Base-by-base conservation (phyloP, 495 filamentous ascomycete genomes). In the Podospora bellae-mahoneyi region DNA sequence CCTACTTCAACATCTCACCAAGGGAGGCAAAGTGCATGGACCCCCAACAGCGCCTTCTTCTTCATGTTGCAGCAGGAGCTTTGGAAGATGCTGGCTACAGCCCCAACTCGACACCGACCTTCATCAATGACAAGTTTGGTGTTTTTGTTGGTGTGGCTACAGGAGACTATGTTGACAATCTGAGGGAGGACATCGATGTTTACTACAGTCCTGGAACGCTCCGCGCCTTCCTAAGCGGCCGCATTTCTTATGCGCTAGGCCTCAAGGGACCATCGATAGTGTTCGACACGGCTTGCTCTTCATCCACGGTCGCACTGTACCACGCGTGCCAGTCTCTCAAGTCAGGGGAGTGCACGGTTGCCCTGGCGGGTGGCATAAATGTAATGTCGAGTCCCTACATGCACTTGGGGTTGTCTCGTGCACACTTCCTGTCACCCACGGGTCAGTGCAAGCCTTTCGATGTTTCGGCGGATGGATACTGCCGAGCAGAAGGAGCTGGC, bases 401-500 rank as follows among this genome's bases (percentile, higher is more conserved):
- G 27, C 84, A 84, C 34, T 62, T 87, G 20, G 75, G 77, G 3
- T 82, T 85, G 1, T 80, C 84, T 32, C 66, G 62, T 2, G 78
- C 72, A 26, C 57, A 67, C n/a, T 83, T 82, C 63, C 68, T 84
- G 48, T 78, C 74, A 19, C 71, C 78, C 9, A 78, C 79, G n/a
- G 79, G 80, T 6, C 70, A 60, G 1, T 90, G 81, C 63, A 81
- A 86, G 54, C 83, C 84, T 2, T 93, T 89, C 66, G 86, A 89
- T 70, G 79, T 80, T 2, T 64, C 71, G 0, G 90, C 88, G 5
- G 81, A 89, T 73, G 90, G 90, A 0, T 92, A 89, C 73, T 86
- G 77, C 1, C 78, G 89, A 7, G 89, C 79, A 1, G 90, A 93
- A 69, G 89, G 82, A 1, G 67, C 88, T 20, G 80, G 76, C 48